Evolutionary conservation across 2,329 filamentous ascomycete species (phyloP).

Genomic region (Aureobasidium sp.): DNA sequence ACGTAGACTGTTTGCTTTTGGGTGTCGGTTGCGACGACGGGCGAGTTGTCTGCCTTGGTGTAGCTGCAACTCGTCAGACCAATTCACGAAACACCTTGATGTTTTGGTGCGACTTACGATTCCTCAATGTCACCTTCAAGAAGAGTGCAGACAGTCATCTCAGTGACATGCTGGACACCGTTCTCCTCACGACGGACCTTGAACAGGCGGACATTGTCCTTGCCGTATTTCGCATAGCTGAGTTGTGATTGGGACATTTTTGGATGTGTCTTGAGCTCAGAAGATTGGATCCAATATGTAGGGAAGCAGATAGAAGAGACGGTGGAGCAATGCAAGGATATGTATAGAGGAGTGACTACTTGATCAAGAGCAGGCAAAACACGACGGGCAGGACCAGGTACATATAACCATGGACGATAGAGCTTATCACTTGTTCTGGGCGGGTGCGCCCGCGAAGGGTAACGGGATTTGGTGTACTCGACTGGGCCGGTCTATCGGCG

Average conservation of each 20-base stretch:
- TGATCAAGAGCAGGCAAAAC: background rate
- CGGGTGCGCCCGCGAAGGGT: background rate
- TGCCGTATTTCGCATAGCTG: conserved; percentile 66
- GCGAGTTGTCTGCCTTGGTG: conserved; percentile 87
- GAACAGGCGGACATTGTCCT: conserved; percentile 98
- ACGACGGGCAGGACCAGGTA: background rate
- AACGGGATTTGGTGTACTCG: background rate
- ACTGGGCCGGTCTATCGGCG: background rate
- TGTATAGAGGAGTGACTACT: background rate
- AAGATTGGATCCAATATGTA: background rate
- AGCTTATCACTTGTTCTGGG: conserved; percentile 2
- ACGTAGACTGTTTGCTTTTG: conserved; percentile 94
- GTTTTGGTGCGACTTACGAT: conserved; percentile 48
- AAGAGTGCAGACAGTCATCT: conserved; percentile 91
- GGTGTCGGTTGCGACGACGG: conserved; percentile 91
- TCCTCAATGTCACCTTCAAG: conserved; percentile 87
- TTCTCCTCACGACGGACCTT: conserved; percentile 79
- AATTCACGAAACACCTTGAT: conserved; percentile 11
- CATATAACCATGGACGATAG: conserved; percentile 1
- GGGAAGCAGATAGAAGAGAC: background rate
- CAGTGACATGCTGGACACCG: conserved; percentile 75
- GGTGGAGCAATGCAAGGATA: background rate
- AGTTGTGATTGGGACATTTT: conserved; percentile 27
- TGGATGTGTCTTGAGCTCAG: background rate
- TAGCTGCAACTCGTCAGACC: conserved; percentile 52